A percentile compares a stretch with the other conserved stretches of the same genome.
phyloP scores from a whole-genome alignment of 176 grass and related monocot genomes.

The Chrysopogon serrulatus region DNA sequence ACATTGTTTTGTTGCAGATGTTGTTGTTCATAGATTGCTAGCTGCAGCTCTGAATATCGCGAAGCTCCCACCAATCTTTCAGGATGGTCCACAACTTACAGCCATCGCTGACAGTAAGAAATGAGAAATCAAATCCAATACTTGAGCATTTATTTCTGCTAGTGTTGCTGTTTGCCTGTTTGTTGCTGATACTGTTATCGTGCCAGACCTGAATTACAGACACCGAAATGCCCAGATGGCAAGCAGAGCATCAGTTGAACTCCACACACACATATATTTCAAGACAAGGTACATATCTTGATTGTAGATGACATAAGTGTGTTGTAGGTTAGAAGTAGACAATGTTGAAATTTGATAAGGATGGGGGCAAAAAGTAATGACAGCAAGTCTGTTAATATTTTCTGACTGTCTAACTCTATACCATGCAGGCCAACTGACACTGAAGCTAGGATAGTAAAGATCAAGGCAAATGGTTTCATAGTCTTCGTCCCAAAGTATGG shows the following conservation, averaged over 20 bases:
- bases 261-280: conserved; percentile 96
- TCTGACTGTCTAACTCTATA: conserved; percentile 4
- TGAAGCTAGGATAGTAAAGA: conserved; percentile 96
- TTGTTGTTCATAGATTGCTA: conserved; percentile 94
- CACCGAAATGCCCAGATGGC: conserved; percentile 99
- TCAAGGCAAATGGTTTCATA: conserved; percentile 98
- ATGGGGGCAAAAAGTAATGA: conserved; percentile 2
- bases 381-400: conserved; percentile 14
- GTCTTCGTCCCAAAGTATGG: conserved; percentile 96
- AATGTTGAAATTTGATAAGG: neutral
- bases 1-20: conserved; percentile 58
- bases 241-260: conserved; percentile 91
- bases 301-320: neutral
- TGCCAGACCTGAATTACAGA: conserved; percentile 85
- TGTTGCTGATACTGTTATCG: conserved; percentile 27
- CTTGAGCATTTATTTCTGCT: conserved; percentile 1
- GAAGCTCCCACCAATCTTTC: conserved; percentile 91
- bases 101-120: conserved; percentile 88
- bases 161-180: neutral
- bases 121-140: conserved; percentile 41
- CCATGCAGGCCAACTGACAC: conserved; percentile 77
- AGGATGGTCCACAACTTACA: conserved; percentile 84
- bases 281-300: conserved; percentile 67
- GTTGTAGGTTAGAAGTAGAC: conserved; percentile 2
- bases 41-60: conserved; percentile 90